A percentile compares a stretch with the other conserved stretches of the same genome.
Evolutionary conservation across 2,329 filamentous ascomycete genomes (phyloP).

Genomic region (Dactylellina drechsleri): DNA sequence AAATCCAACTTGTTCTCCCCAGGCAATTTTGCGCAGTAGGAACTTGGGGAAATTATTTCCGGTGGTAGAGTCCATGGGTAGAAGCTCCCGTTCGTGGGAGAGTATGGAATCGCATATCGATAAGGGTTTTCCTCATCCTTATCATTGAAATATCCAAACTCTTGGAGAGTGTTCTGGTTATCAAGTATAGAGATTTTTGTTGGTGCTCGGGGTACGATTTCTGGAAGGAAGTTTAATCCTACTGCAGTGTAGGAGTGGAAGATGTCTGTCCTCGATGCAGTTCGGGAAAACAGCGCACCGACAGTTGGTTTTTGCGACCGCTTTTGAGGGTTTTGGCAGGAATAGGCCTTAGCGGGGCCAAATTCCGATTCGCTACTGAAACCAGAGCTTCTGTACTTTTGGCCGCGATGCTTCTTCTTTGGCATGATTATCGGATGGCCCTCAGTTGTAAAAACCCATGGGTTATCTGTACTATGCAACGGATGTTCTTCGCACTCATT

Average conservation of each 20-base stretch:
- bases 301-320: conserved; percentile 25
- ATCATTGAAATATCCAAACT: conserved; percentile 66
- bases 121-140: conserved; percentile 64
- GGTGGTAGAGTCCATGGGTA: conserved; percentile 93
- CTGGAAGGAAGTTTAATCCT: conserved; percentile 79
- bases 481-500: conserved; percentile 73
- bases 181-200: conserved; percentile 62
- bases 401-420: conserved; percentile 44
- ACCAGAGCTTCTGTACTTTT: not conserved
- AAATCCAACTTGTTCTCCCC: conserved; percentile 77
- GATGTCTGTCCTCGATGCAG: conserved; percentile 80
- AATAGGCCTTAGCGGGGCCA: not conserved
- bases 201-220: conserved; percentile 62
- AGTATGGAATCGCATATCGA: conserved; percentile 68
- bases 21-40: conserved; percentile 77
- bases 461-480: conserved; percentile 83
- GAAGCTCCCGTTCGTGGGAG: conserved; percentile 80
- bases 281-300: conserved; percentile 69
- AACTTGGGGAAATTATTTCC: conserved; percentile 77
- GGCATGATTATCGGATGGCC: conserved; percentile 92
- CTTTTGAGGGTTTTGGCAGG: conserved; percentile 30
- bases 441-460: conserved; percentile 95
- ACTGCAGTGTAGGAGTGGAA: conserved; percentile 90
- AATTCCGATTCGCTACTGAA: conserved; percentile 18
- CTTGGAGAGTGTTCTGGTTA: conserved; percentile 34